Base-by-base conservation (phyloP, 73 alveolate genomes). In the Paraurostyla sp. region DNA sequence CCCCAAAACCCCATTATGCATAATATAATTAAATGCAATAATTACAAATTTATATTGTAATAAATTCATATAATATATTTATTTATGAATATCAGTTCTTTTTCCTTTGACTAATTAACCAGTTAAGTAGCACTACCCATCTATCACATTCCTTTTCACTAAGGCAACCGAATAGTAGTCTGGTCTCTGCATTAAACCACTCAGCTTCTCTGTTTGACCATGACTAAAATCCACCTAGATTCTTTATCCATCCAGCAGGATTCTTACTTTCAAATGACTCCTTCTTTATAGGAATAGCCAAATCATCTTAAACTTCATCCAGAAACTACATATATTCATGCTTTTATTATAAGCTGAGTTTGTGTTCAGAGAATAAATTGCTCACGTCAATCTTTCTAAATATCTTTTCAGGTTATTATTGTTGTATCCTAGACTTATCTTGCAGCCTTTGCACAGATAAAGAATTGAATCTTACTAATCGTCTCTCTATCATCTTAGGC, bases 171-270 rank as follows among this genome's bases (percentile, higher is more conserved):
- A 80, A 80, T 49, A 80, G 25, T 23, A 80, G 33, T 54, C 90
- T 80, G 9, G 23, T 9, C 41, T 80, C 90, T 15, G 90, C 90
- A 56, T 56, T 23, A 57, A 23, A 57, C 90, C 90, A 80, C 33
- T 80, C 90, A 7, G 57, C 62, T 59, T 80, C 60, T 40, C 90
- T 80, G 40, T 58, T 80, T 6, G 80, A 38, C 90, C 90, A 80
- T 29, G 90, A 36, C 16, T 40, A 25, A 7, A 38, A 38, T 2
- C 63, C 76, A 0, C 41, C 51, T 25, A 80, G 30, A 33, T 65
- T 11, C 23, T 30, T 57, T 30, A 80, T 35, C 63, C 90, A 35
- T 0, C 63, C 81, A 4, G 71, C 80, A 4, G 71, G 90, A 18
- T 80, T 54, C 7, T 83, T 36, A 1, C 35, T 7, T 11, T 27